Evolutionary conservation across 1,284 basidiomycete species (phyloP).

Genomic region (Cutaneotrichosporon sp.): DNA sequence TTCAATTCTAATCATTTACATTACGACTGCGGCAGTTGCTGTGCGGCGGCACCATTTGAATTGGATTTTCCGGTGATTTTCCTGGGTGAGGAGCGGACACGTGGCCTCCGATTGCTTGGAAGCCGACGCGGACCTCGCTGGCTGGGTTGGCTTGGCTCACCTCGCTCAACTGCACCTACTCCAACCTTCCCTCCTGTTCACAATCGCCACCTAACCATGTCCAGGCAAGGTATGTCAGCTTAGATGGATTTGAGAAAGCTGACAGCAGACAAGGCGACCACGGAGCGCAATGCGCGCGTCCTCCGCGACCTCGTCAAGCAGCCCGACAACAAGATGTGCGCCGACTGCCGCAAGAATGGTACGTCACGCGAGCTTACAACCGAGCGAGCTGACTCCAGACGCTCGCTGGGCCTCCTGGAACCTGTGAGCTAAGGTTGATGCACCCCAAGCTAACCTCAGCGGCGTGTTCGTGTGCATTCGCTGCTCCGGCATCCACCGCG

Average conservation of each 20-base stretch:
- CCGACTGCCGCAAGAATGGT: constrained; percentile 93
- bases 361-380: constrained; percentile 41
- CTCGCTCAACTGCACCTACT: no score
- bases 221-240: constrained; percentile 34
- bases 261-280: constrained; percentile 70
- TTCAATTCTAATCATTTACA: no score
- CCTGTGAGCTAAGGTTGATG: constrained; percentile 60
- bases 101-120: no score
- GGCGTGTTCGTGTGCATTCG: constrained; percentile 94
- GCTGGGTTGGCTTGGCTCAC: no score
- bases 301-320: constrained; percentile 81
- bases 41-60: neutral
- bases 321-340: constrained; percentile 91
- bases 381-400: constrained; percentile 60
- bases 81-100: neutral
- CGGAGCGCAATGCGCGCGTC: constrained; percentile 71
- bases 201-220: constrained; percentile 27
- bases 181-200: neutral
- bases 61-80: neutral
- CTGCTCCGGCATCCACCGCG: constrained; percentile 97
- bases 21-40: neutral
- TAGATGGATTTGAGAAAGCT: constrained; percentile 6
- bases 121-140: no score
- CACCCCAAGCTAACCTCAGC: constrained; percentile 46
- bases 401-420: constrained; percentile 99